These are phyloP conservation scores for Zelonia costaricensis DNA, from an alignment of 208 protist genomes.

Conservation along the genomic window DNA sequence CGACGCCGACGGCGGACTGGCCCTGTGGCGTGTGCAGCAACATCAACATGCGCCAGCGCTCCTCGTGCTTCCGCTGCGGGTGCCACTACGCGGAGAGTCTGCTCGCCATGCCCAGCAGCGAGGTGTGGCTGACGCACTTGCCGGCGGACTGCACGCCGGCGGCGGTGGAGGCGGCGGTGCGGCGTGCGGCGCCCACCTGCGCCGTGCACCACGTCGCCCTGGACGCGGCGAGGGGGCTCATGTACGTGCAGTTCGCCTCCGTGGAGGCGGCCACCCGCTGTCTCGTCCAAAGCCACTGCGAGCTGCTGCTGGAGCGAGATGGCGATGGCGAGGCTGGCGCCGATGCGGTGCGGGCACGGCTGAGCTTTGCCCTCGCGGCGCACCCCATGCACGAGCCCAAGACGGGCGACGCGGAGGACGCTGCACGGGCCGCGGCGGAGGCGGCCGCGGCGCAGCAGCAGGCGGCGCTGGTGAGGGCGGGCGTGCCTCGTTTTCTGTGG, in stretches of 20 bases:
- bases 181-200: slow-evolving; percentile 5
- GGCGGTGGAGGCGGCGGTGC: slow-evolving; percentile 28
- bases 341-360: slow-evolving; percentile 4
- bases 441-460: slow-evolving; percentile 2
- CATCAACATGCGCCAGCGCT: slow-evolving; percentile 66
- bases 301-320: slow-evolving; percentile 28
- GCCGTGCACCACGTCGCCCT: neutral
- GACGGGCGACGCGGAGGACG: slow-evolving; percentile 11
- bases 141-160: slow-evolving; percentile 16
- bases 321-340: slow-evolving; percentile 26
- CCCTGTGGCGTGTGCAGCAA: slow-evolving; percentile 88
- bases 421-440: slow-evolving; percentile 4
- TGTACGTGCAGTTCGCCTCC: slow-evolving; percentile 46
- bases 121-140: slow-evolving; percentile 45
- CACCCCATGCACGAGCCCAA: slow-evolving; percentile 8
- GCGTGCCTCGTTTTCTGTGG: slow-evolving; percentile 37
- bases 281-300: slow-evolving; percentile 50
- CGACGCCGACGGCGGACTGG: slow-evolving; percentile 57
- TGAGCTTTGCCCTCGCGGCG: slow-evolving; percentile 21
- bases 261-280: slow-evolving; percentile 52
- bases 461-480: slow-evolving; percentile 7
- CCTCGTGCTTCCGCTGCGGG: slow-evolving; percentile 71
- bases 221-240: slow-evolving; percentile 2
- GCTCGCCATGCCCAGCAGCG: slow-evolving; percentile 38
- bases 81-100: slow-evolving; percentile 40